These are phyloP conservation scores for Magnolia changhungtana DNA, from an alignment of 164 flowering plant genomes.

Conservation along the genomic window DNA sequence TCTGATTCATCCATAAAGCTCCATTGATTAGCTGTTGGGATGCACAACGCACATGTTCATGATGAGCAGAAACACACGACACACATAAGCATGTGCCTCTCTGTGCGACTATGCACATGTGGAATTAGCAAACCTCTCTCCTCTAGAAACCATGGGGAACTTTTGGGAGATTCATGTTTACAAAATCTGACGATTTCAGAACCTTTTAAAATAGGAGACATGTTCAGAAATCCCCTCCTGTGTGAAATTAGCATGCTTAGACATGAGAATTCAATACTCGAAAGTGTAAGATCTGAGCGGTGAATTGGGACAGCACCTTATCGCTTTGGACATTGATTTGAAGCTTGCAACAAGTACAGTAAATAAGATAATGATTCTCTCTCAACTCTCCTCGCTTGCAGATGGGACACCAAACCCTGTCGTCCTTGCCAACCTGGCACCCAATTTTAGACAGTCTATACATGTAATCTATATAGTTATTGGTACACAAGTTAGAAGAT, in stretches of 20 bases:
- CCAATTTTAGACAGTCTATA: neutral
- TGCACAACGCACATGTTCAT: too few species aligned
- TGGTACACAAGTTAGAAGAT: neutral
- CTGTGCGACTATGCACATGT: too few species aligned
- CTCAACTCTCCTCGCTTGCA: constrained; percentile 72
- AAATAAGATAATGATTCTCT: constrained; percentile 47
- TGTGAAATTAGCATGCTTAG: neutral
- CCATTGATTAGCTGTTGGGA: too few species aligned
- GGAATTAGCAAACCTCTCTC: too few species aligned
- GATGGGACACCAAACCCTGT: constrained; percentile 76
- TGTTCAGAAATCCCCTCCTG: too few species aligned
- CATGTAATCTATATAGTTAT: neutral
- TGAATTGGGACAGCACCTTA: constrained; percentile 40
- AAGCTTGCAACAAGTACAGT: constrained; percentile 61
- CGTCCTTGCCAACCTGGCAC: constrained; percentile 19
- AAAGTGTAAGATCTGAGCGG: neutral
- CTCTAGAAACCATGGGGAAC: too few species aligned
- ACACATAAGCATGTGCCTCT: too few species aligned
- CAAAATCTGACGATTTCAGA: too few species aligned
- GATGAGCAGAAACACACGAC: too few species aligned
- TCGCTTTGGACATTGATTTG: constrained; percentile 47
- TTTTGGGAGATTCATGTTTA: too few species aligned
- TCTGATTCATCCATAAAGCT: too few species aligned
- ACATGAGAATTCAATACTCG: neutral
- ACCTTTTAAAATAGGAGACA: too few species aligned